Evolutionary conservation across 2,329 filamentous ascomycete species (phyloP).

Genomic region (Penicillium vulpinum): DNA sequence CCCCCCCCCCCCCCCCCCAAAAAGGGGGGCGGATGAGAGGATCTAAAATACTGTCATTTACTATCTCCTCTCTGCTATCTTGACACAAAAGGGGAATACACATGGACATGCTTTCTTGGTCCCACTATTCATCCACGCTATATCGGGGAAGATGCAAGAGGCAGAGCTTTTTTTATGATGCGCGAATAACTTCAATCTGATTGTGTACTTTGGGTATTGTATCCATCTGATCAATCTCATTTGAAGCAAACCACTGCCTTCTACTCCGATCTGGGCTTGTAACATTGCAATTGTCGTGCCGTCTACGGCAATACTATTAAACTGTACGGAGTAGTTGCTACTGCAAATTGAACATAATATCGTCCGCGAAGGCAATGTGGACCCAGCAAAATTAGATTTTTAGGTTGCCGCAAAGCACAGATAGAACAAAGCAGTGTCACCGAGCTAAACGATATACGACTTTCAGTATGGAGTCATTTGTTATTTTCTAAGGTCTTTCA

Average conservation of each 20-base stretch:
- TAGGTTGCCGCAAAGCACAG: background rate
- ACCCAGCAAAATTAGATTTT: background rate
- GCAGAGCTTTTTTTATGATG: background rate
- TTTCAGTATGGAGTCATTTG: background rate
- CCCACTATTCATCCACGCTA: conserved; percentile 1
- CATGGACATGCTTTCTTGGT: background rate
- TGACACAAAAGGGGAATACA: background rate
- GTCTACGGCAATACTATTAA: background rate
- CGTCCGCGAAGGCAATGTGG: background rate
- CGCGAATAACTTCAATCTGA: background rate
- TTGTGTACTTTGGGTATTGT: background rate
- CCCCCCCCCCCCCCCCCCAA: background rate
- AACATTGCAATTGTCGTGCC: background rate
- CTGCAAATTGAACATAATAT: background rate
- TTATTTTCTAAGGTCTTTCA: background rate
- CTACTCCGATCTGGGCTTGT: background rate
- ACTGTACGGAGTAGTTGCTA: no score
- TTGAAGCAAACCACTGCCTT: background rate
- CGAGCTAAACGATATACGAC: background rate
- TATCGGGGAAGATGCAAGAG: conserved; percentile 6
- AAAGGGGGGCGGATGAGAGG: background rate
- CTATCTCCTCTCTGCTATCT: background rate
- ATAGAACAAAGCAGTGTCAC: background rate
- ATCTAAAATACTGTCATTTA: background rate
- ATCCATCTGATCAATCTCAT: conserved; percentile 9